Conservation (phyloP, 352 stramenopile species). For the Phytophthora uliginosa region DNA sequence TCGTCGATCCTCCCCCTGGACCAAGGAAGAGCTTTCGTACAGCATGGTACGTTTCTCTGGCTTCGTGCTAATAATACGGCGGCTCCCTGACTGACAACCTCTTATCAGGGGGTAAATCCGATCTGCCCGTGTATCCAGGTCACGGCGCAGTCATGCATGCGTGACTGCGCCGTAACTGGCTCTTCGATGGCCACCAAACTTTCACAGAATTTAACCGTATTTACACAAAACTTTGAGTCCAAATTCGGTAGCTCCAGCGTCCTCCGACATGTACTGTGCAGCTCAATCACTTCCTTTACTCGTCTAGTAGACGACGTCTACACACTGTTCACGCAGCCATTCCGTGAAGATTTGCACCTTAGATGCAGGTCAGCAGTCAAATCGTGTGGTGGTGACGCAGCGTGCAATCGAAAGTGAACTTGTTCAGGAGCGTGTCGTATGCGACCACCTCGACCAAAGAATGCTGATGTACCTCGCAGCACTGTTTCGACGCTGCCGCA, state of each 20-base stretch:
- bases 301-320: too few relatives aligned
- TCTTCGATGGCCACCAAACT: background rate
- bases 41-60: background rate
- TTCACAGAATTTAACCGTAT: background rate
- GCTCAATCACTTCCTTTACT: too few relatives aligned
- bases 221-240: background rate
- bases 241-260: background rate
- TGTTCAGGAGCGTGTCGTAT: constrained; percentile 7
- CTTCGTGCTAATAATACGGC: too few relatives aligned
- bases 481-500: too few relatives aligned
- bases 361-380: constrained; percentile 19
- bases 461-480: too few relatives aligned
- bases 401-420: constrained; percentile 13
- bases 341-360: constrained; percentile 13
- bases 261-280: too few relatives aligned
- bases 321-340: background rate
- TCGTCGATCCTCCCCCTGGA: background rate
- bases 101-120: background rate
- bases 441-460: background rate
- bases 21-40: background rate
- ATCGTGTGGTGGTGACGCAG: constrained; percentile 4
- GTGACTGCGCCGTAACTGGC: background rate
- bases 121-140: background rate
- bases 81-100: background rate
- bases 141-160: background rate